These are phyloP conservation scores for Penicillium arizonense DNA, from an alignment of 495 filamentous ascomycete species.

Conservation along the genomic window DNA sequence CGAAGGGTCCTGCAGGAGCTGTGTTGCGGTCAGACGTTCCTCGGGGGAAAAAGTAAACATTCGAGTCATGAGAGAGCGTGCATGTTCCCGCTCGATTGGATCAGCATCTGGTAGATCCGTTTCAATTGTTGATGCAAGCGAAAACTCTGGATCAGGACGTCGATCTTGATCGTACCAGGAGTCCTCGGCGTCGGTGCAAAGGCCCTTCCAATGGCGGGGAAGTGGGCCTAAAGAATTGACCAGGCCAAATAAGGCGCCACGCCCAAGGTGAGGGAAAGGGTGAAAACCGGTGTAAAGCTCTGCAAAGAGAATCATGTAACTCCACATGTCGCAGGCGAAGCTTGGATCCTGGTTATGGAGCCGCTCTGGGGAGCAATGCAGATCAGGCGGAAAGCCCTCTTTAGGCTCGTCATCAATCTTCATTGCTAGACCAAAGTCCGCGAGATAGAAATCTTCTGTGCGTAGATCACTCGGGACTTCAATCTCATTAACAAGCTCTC, in stretches of 20 bases:
- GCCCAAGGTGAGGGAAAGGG: constrained; percentile 1
- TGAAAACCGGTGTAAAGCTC: constrained; percentile 20
- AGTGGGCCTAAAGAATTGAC: constrained; percentile 16
- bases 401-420: constrained; percentile 11
- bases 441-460: constrained; percentile 50
- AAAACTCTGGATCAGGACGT: too few species aligned
- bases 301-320: constrained; percentile 30
- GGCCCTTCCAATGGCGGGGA: constrained; percentile 17
- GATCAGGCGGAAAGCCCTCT: constrained; percentile 14
- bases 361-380: constrained; percentile 29
- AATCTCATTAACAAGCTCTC: constrained; percentile 20
- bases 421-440: constrained; percentile 50
- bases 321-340: constrained; percentile 36
- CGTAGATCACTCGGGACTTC: constrained; percentile 14
- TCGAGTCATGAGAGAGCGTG: constrained; percentile 19
- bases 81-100: constrained; percentile 19
- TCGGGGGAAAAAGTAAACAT: constrained; percentile 21
- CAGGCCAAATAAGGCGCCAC: constrained; percentile 9
- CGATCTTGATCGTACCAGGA: constrained; percentile 22
- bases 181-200: constrained; percentile 11
- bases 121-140: too few species aligned
- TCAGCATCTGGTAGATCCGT: constrained; percentile 10
- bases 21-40: constrained; percentile 21
- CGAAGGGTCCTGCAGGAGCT: constrained; percentile 23
- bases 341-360: constrained; percentile 25